Conservation (phyloP, 495 filamentous ascomycete species). For the Trichoderma reesei region DNA sequence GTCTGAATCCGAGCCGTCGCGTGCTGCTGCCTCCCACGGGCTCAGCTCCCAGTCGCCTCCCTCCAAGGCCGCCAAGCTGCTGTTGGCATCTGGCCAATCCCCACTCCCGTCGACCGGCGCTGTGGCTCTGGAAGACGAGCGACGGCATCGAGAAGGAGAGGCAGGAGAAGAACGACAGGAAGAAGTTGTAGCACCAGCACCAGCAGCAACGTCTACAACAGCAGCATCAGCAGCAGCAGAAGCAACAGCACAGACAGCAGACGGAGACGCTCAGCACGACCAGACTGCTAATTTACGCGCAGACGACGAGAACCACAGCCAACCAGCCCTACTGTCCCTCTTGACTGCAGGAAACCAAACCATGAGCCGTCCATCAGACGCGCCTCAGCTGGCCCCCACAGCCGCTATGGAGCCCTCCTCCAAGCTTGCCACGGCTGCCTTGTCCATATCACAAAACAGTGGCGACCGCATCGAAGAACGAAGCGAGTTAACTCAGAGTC, state of each 20-base stretch:
- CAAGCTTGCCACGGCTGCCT: conserved; percentile 14
- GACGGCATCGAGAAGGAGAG: conserved; percentile 39
- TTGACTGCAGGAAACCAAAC: conserved; percentile 38
- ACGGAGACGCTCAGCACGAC: background rate
- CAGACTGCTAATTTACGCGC: conserved; percentile 24
- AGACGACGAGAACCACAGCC: conserved; percentile 43
- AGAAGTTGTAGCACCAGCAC: too few relatives aligned
- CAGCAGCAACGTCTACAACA: too few relatives aligned
- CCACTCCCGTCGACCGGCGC: conserved; percentile 42
- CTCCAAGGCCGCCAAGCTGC: conserved; percentile 42
- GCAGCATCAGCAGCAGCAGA: too few relatives aligned
- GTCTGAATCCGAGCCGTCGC: conserved; percentile 33
- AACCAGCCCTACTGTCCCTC: conserved; percentile 43
- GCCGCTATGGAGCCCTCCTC: conserved; percentile 22
- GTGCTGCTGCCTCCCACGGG: conserved; percentile 24
- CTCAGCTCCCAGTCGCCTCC: conserved; percentile 33
- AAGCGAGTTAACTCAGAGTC: conserved; percentile 31
- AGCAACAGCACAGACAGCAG: conserved; percentile 1
- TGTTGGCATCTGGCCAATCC: conserved; percentile 37
- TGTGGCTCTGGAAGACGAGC: conserved; percentile 47
- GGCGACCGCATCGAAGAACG: conserved; percentile 18
- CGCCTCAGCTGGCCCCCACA: conserved; percentile 32
- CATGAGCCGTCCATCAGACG: conserved; percentile 43
- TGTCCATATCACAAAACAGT: conserved; percentile 21
- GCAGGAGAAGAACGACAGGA: conserved; percentile 10